Conservation (phyloP, 2,329 filamentous ascomycete genomes). For the Knoxdaviesia capensis region DNA sequence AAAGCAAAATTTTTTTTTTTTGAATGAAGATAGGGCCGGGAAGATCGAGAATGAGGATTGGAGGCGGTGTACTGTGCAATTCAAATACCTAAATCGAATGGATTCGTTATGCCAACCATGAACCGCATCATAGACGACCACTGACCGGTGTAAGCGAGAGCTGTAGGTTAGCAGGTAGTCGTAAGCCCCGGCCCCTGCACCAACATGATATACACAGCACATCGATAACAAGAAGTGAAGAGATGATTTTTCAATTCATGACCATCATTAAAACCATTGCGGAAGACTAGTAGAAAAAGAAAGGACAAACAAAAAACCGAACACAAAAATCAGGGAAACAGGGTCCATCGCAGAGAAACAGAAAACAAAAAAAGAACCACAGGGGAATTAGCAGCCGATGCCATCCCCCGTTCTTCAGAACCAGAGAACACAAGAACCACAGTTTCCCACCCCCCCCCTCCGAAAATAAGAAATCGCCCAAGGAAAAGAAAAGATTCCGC, state of each 20-base stretch:
- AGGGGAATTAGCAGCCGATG: slow-evolving; percentile 9
- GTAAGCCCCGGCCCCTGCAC: no score
- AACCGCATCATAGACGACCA: no score
- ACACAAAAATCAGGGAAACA: not conserved
- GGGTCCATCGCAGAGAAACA: not conserved
- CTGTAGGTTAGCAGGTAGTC: no score
- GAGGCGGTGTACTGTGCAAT: not conserved
- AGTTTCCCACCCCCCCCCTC: not conserved
- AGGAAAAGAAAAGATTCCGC: not conserved
- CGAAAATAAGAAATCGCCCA: slow-evolving; percentile 1
- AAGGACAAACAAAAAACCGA: not conserved
- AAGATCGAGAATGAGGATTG: no score
- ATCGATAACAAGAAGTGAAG: not conserved
- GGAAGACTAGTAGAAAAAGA: not conserved
- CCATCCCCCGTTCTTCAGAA: slow-evolving; percentile 9
- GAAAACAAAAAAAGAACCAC: slow-evolving; percentile 2
- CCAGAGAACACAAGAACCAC: slow-evolving; percentile 8
- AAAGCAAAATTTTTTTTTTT: slow-evolving; percentile 1
- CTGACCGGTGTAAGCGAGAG: no score
- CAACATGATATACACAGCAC: not conserved
- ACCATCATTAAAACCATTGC: slow-evolving; percentile 6
- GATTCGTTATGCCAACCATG: no score
- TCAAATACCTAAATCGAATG: not conserved
- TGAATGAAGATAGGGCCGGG: not conserved
- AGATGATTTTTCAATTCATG: slow-evolving; percentile 4